Evolutionary conservation across 805 yeast species (phyloP), one percentile per base, ranked within the genome.

Genomic region (Pichia sporocuriosa): DNA sequence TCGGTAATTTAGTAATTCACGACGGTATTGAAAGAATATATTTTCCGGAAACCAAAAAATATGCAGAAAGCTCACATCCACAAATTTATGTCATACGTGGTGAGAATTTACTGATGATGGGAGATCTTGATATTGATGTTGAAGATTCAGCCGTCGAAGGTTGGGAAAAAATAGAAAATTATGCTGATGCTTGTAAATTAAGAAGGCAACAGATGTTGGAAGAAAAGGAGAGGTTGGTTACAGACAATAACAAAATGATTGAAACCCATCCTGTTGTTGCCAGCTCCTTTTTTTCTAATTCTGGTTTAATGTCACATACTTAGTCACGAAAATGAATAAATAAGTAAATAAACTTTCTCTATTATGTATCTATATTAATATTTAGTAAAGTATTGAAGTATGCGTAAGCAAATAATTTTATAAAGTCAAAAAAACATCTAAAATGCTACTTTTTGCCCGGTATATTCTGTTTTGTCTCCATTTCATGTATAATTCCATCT

Each of bases 71-170:
- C 13, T 42, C 43, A 8, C 73, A 83, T 7, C 57, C 56, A 40
- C 96, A 96, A 9, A 84, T 86, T 38, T 81, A 80, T 58, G 75
- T 93, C 66, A 81, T 93, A 31, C 82, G 98, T 64, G 98, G 98
- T 47, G 98, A 93, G 62, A 90, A 90, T 55, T 93, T 93, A 8
- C 93, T 89, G 9, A 76, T 89, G 79, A 61, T 93, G 59, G 98
- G 97, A 17, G 97, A 90, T 60, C 75, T 90, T 47, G 96, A 89
- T 61, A 83, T 87, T 47, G 95, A 86, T 56, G 74, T 68, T 48
- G 96, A 88, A 62, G 95, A 84, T 56, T 75, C 67, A 47, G 84
- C 84, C 39, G 62, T 84, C 52, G 69, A 69, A 31, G 62, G 65
- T 12, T 69, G 79, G 61, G 67, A 72, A 47, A 77, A 74, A 57